Evolutionary conservation across 805 yeast species (phyloP).

Genomic region (Lachancea lanzarotensis): DNA sequence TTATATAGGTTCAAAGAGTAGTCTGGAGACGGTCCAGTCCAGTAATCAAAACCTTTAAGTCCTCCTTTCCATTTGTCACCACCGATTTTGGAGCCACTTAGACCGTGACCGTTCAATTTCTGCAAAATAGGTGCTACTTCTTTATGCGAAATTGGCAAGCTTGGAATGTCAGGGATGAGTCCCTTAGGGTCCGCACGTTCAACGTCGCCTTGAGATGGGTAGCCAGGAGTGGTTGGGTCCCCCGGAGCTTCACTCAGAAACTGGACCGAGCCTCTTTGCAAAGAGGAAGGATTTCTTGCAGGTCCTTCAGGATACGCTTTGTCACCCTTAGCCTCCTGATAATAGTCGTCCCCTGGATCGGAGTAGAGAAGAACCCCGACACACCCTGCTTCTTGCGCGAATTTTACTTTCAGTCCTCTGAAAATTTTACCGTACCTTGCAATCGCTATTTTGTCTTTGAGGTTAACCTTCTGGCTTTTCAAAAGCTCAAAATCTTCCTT

Average conservation of each 20-base stretch:
- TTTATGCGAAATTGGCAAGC: constrained; percentile 57
- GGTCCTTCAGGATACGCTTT: constrained; percentile 68
- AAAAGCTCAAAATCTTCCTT: constrained; percentile 50
- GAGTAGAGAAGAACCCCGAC: constrained; percentile 59
- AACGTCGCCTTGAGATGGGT: constrained; percentile 44
- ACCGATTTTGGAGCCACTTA: constrained; percentile 33
- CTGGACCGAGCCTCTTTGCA: constrained; percentile 71
- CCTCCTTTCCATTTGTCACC: constrained; percentile 41
- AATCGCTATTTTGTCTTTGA: constrained; percentile 56
- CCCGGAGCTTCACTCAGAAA: constrained; percentile 60
- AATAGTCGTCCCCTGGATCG: constrained; percentile 61
- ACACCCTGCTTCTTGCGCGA: constrained; percentile 69
- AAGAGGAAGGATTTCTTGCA: constrained; percentile 68
- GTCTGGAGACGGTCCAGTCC: constrained; percentile 45
- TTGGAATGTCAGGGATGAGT: constrained; percentile 60
- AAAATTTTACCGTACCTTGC: constrained; percentile 60
- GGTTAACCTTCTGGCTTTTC: constrained; percentile 40
- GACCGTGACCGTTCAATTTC: constrained; percentile 53
- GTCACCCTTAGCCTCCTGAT: constrained; percentile 51
- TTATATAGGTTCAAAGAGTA: constrained; percentile 48
- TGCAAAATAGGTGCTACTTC: constrained; percentile 60
- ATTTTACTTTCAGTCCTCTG: constrained; percentile 69
- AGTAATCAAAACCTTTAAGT: constrained; percentile 40
- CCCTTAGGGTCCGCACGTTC: constrained; percentile 43
- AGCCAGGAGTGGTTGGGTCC: constrained; percentile 74